These are phyloP conservation scores for Colletotrichum liriopes DNA, from an alignment of 2,329 filamentous ascomycete genomes.

Conservation along the genomic window DNA sequence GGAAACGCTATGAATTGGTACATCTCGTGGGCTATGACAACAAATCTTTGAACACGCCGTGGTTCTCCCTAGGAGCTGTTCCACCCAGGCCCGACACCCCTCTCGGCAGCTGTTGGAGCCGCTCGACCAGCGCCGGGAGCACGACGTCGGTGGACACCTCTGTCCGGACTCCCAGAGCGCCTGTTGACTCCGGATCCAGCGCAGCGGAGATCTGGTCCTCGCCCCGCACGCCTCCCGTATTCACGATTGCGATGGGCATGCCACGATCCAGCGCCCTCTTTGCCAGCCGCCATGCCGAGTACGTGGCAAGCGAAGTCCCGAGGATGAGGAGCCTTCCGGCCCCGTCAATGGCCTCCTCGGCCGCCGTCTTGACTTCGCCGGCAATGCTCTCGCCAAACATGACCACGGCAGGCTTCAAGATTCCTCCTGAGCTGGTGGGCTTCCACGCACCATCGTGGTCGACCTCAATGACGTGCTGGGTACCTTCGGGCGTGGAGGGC, in stretches of 20 bases:
- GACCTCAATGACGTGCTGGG: constrained; percentile 73
- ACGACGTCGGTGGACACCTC: constrained; percentile 72
- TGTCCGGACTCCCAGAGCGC: constrained; percentile 68
- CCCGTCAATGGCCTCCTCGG: constrained; percentile 84
- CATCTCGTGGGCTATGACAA: constrained; percentile 61
- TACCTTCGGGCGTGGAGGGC: constrained; percentile 69
- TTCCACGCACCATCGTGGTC: constrained; percentile 88
- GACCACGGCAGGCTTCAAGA: constrained; percentile 92
- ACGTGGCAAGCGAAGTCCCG: constrained; percentile 93
- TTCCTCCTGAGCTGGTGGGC: constrained; percentile 76
- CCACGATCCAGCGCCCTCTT: constrained; percentile 85
- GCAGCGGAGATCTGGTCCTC: constrained; percentile 80
- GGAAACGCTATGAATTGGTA: constrained; percentile 45
- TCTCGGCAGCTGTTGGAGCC: constrained; percentile 56
- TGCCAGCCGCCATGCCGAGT: constrained; percentile 92
- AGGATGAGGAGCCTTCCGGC: constrained; percentile 84
- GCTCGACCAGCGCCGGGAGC: constrained; percentile 70
- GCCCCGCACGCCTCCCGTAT: constrained; percentile 86
- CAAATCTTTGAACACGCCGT: constrained; percentile 71
- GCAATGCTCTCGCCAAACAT: constrained; percentile 97
- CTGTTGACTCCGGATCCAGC: constrained; percentile 66
- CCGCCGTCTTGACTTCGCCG: constrained; percentile 77
- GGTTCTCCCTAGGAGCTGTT: constrained; percentile 43
- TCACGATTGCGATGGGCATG: constrained; percentile 90
- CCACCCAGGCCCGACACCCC: neutral